A percentile compares a stretch with the other conserved stretches of the same genome.
Conservation (phyloP, 1,139 yeast genomes). For the Candida sojae region DNA sequence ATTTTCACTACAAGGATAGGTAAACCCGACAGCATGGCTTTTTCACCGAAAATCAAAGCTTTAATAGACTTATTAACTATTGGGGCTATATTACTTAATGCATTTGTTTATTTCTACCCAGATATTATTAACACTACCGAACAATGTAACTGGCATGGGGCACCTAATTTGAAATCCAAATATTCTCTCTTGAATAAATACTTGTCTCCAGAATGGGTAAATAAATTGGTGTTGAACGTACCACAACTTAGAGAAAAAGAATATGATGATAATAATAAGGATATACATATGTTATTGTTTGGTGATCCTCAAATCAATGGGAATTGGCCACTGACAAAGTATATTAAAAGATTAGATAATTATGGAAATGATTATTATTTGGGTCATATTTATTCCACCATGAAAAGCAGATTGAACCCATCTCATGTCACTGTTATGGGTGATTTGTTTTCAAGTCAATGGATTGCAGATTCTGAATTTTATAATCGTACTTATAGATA, state of each 20-base stretch:
- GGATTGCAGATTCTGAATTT: slow-evolving; percentile 89
- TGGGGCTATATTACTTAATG: slow-evolving; percentile 12
- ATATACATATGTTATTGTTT: slow-evolving; percentile 70
- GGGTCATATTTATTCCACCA: slow-evolving; percentile 74
- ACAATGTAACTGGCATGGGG: slow-evolving; percentile 58
- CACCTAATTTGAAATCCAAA: slow-evolving; percentile 16
- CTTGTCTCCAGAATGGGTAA: slow-evolving; percentile 22
- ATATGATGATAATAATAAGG: slow-evolving; percentile 22
- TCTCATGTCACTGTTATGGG: slow-evolving; percentile 89
- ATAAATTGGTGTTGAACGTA: slow-evolving; percentile 31
- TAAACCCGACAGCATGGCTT: slow-evolving; percentile 1
- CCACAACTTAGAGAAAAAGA: slow-evolving; percentile 20
- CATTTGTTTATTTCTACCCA: slow-evolving; percentile 73
- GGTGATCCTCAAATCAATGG: slow-evolving; percentile 99
- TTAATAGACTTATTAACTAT: slow-evolving; percentile 13
- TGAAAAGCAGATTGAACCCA: slow-evolving; percentile 67
- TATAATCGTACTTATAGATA: slow-evolving; percentile 74
- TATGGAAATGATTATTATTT: slow-evolving; percentile 86
- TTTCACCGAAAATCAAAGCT: slow-evolving; percentile 9
- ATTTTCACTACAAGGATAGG: background rate
- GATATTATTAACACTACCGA: slow-evolving; percentile 49
- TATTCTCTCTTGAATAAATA: slow-evolving; percentile 19
- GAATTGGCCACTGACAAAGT: slow-evolving; percentile 69
- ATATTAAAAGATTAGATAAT: slow-evolving; percentile 75
- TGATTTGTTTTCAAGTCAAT: slow-evolving; percentile 90